phyloP scores from a whole-genome alignment of 75 land plant species.

The Cupressus sempervirens region DNA sequence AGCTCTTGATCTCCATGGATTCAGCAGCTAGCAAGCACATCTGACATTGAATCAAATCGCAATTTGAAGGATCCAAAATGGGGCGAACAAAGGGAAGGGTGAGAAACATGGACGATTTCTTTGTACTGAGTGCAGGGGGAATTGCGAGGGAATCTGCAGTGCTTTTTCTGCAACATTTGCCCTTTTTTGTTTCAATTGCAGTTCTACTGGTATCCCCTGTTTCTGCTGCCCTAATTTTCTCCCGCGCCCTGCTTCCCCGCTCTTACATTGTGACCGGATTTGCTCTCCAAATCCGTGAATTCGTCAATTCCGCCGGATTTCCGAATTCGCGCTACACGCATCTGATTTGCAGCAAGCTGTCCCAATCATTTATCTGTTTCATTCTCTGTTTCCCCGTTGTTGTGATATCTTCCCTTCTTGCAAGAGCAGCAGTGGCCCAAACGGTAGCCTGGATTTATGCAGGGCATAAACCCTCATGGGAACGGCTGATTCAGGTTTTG shows the following conservation, averaged over 20 bases:
- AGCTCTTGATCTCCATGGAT: not conserved
- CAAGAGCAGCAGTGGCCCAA: slow-evolving; percentile 5
- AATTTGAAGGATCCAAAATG: not conserved
- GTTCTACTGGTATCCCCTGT: slow-evolving; percentile 15
- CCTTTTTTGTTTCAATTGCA: slow-evolving; percentile 3
- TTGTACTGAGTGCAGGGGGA: slow-evolving; percentile 6
- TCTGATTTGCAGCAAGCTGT: slow-evolving; percentile 2
- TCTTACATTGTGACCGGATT: not conserved
- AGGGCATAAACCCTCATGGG: slow-evolving; percentile 1
- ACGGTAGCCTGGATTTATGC: slow-evolving; percentile 1
- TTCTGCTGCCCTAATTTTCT: slow-evolving; percentile 18
- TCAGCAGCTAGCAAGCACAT: not conserved
- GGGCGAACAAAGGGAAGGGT: not conserved
- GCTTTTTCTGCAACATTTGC: slow-evolving; percentile 16
- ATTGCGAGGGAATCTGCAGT: slow-evolving; percentile 21
- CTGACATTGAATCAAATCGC: not conserved
- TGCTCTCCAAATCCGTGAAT: not conserved
- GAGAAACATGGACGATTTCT: not conserved
- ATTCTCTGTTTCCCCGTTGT: slow-evolving; percentile 1
- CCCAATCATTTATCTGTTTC: not conserved
- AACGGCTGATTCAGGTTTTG: not conserved
- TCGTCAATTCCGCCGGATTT: not conserved
- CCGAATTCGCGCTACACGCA: not conserved
- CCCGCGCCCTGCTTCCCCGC: not conserved
- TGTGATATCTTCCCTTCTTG: not conserved